Base-by-base conservation (phyloP, 2,329 filamentous ascomycete genomes). In the Aspergillus clavatus region DNA sequence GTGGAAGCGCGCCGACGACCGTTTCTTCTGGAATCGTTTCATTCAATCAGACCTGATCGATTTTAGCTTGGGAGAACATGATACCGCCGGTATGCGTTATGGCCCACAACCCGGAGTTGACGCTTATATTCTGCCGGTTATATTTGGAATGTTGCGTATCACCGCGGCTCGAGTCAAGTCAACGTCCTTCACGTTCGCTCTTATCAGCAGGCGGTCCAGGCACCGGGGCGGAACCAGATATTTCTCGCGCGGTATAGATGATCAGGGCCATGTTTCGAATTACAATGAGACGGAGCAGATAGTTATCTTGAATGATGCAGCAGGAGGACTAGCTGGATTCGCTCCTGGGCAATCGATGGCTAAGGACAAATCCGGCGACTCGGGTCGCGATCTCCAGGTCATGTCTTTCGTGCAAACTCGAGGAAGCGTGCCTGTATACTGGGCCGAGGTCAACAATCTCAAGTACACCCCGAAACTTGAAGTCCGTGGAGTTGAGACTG, bases 261-360 rank as follows among this genome's bases (percentile, higher is more conserved):
- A 95, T 54, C 78, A 93, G 50, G 93, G 93, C 19, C 83, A 97
- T 65, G 93, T 93, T n/a, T 89, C 93, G 54, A 98, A 98, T 67
- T 98, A 91, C 77, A 98, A 98, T 64, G 93, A 98, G 75, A 97
- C 93, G 0, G 93, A 98, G 65, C 93, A 98, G 65, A 77, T 93
- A 26, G 78, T 95, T 49, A 82, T 98, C 28, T 70, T 97, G 56
- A 97, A 97, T 59, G 93, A 97, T 68, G 77, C 80, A 38, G 77
- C 78, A 3, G 82, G 82, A 46, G 85, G 86, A 1, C 71, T 93
- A 35, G 83, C 87, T 31, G 90, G 89, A 5, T 95, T 87, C 67
- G 85, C 85, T 40, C 86, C 87, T 42, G 86, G 84, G 56, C 77
- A 80, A 47, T 82, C 86, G 16, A 86, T 87, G 73, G 81, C 87